Conservation (phyloP, 768 basidiomycete species). For the Zangia roseola region DNA sequence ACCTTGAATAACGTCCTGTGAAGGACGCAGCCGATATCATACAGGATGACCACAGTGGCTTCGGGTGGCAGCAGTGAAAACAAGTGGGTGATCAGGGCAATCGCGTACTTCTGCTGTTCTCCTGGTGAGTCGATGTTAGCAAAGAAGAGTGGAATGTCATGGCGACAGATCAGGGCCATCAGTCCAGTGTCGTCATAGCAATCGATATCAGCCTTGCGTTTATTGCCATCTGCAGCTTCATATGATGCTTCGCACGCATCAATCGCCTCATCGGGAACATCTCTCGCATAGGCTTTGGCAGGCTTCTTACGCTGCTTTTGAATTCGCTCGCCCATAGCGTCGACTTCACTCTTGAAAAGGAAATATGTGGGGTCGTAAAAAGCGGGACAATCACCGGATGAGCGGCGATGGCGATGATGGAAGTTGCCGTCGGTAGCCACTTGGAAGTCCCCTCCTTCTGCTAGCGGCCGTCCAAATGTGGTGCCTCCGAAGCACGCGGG, state of each 20-base stretch:
- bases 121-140: constrained; percentile 24
- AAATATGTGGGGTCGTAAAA: constrained; percentile 27
- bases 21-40: constrained; percentile 39
- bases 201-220: constrained; percentile 12
- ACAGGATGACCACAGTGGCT: constrained; percentile 29
- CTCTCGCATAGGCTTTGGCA: no score
- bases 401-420: background rate
- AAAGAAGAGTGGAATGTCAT: constrained; percentile 38
- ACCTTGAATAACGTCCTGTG: no score
- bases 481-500: background rate
- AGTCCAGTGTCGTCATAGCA: constrained; percentile 35
- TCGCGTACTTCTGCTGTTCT: constrained; percentile 31
- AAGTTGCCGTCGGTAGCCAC: constrained; percentile 3
- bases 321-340: constrained; percentile 30
- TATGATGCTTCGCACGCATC: constrained; percentile 34
- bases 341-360: constrained; percentile 34
- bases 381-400: background rate
- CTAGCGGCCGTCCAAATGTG: background rate
- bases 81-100: constrained; percentile 33
- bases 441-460: background rate
- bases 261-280: constrained; percentile 36
- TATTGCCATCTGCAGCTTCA: background rate
- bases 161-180: constrained; percentile 38
- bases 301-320: no score
- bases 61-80: constrained; percentile 27